Evolutionary conservation across 2,329 filamentous ascomycete genomes (phyloP).

Genomic region (Epichloe typhina): DNA sequence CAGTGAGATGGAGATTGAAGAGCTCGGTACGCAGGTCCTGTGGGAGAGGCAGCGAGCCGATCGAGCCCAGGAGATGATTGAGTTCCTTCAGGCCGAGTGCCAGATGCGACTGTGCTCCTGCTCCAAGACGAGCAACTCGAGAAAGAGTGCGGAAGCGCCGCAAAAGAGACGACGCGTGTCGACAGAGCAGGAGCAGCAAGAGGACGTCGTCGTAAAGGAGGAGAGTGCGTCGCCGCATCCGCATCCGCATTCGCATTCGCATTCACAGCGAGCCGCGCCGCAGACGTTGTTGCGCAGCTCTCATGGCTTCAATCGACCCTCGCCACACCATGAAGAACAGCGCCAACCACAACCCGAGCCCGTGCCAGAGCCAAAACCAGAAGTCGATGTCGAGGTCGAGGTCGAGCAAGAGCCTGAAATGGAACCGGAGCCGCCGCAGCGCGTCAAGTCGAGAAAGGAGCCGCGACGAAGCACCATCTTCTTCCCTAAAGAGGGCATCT

Average conservation of each 20-base stretch:
- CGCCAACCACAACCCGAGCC: neutral
- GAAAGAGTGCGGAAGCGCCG: slow-evolving; percentile 8
- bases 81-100: slow-evolving; percentile 66
- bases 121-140: slow-evolving; percentile 22
- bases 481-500: slow-evolving; percentile 49
- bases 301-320: neutral
- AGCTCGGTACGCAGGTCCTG: slow-evolving; percentile 36
- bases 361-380: neutral
- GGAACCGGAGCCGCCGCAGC: slow-evolving; percentile 7
- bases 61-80: slow-evolving; percentile 57
- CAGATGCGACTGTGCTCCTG: slow-evolving; percentile 54
- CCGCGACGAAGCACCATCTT: slow-evolving; percentile 41
- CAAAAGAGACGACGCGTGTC: slow-evolving; percentile 10
- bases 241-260: slow-evolving; percentile 11
- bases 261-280: slow-evolving; percentile 8
- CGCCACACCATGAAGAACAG: neutral
- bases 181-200: neutral
- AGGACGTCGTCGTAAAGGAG: neutral
- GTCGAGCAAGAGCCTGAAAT: slow-evolving; percentile 13
- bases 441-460: slow-evolving; percentile 22
- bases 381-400: slow-evolving; percentile 10
- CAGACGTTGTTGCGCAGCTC: neutral
- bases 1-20: slow-evolving; percentile 46
- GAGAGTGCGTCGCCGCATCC: slow-evolving; percentile 21
- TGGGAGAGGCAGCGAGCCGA: slow-evolving; percentile 53